A percentile compares a stretch with the other conserved stretches of the same genome.
These are phyloP conservation scores for Drosera capensis DNA, from an alignment of 148 eudicot genomes.

Conservation along the genomic window DNA sequence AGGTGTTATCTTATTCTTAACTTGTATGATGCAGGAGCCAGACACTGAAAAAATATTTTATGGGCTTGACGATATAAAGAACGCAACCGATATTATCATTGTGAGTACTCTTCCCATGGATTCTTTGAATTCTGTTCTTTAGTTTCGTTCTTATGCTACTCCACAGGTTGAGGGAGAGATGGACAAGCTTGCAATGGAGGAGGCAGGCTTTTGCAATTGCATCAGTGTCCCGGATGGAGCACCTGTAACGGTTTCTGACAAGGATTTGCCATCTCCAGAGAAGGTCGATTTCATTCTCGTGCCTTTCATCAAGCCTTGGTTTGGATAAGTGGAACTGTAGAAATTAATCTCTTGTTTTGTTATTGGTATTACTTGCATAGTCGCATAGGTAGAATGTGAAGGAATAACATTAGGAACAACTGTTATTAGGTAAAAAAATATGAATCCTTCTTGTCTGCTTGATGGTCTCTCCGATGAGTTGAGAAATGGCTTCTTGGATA, in stretches of 20 bases:
- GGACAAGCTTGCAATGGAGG: constrained; percentile 97
- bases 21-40: constrained; percentile 40
- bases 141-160: constrained; percentile 1
- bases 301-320: constrained; percentile 1
- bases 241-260: constrained; percentile 52
- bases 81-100: constrained; percentile 59
- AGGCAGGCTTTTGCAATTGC: constrained; percentile 86
- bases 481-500: too few species aligned
- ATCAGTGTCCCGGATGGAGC: constrained; percentile 99
- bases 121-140: neutral
- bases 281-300: constrained; percentile 25
- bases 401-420: too few species aligned
- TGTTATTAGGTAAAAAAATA: too few species aligned
- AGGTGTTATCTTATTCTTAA: neutral
- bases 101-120: constrained; percentile 21
- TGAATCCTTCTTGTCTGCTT: too few species aligned
- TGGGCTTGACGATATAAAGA: constrained; percentile 80
- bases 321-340: neutral
- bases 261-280: constrained; percentile 61
- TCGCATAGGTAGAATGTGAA: too few species aligned
- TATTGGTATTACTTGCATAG: neutral
- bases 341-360: neutral
- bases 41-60: constrained; percentile 66
- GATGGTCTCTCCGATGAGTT: too few species aligned
- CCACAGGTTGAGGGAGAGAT: constrained; percentile 96